Evolutionary conservation across 2,329 filamentous ascomycete species (phyloP).

Genomic region (Colletotrichum coccodes): DNA sequence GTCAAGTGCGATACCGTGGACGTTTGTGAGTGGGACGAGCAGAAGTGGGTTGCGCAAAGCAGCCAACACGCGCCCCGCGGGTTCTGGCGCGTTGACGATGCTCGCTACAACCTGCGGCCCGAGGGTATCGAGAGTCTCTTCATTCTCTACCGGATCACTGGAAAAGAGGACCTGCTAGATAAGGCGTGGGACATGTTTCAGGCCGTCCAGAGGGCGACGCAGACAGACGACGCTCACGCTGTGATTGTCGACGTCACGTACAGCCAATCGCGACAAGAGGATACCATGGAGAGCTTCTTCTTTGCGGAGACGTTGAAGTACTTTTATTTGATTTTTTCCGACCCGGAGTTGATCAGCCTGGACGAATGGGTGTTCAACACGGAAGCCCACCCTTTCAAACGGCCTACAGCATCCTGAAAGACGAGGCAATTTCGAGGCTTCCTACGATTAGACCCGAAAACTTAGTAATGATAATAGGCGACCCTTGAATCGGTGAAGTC

Average conservation of each 20-base stretch:
- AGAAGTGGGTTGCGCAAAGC: slow-evolving; percentile 35
- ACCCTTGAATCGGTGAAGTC: neutral
- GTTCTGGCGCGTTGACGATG: slow-evolving; percentile 67
- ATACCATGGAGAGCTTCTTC: slow-evolving; percentile 71
- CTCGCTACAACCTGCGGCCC: slow-evolving; percentile 60
- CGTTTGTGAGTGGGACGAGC: slow-evolving; percentile 57
- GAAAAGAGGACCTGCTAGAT: slow-evolving; percentile 56
- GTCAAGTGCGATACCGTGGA: slow-evolving; percentile 50
- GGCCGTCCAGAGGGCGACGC: slow-evolving; percentile 55
- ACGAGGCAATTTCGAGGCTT: neutral
- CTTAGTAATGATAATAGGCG: slow-evolving; percentile 10
- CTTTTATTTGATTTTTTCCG: slow-evolving; percentile 77
- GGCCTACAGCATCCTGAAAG: slow-evolving; percentile 3
- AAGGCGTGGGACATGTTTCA: slow-evolving; percentile 65
- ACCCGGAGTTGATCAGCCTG: slow-evolving; percentile 69
- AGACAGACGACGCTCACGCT: slow-evolving; percentile 58
- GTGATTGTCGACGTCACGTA: slow-evolving; percentile 60
- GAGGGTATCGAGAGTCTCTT: slow-evolving; percentile 67
- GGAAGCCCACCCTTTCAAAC: slow-evolving; percentile 58
- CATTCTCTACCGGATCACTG: slow-evolving; percentile 63
- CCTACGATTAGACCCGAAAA: neutral
- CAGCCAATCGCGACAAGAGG: slow-evolving; percentile 53
- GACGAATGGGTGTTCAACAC: slow-evolving; percentile 75
- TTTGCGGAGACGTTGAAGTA: slow-evolving; percentile 80
- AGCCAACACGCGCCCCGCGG: slow-evolving; percentile 56